Evolutionary conservation across 208 protist species (phyloP).

Genomic region (Trypanosoma scelopori): DNA sequence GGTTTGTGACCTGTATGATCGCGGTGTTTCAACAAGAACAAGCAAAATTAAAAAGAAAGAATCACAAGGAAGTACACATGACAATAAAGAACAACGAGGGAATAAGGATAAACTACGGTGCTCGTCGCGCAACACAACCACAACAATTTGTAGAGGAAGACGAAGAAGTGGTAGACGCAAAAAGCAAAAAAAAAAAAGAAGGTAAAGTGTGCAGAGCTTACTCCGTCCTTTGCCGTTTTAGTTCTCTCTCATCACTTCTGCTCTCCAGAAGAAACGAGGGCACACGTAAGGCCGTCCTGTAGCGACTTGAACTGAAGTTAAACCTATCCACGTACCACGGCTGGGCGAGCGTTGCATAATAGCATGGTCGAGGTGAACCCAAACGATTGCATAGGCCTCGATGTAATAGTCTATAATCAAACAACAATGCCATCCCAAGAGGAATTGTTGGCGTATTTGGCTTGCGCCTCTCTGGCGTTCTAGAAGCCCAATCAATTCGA

Average conservation of each 20-base stretch:
- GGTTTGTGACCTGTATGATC: not conserved
- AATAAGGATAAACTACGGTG: not conserved
- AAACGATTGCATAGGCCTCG: slow-evolving; percentile 46
- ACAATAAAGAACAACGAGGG: slow-evolving; percentile 8
- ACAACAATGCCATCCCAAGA: slow-evolving; percentile 47
- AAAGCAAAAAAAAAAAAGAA: slow-evolving; percentile 21
- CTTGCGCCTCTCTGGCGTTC: slow-evolving; percentile 8
- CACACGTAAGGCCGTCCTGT: slow-evolving; percentile 37
- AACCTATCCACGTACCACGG: slow-evolving; percentile 63
- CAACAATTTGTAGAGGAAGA: not conserved
- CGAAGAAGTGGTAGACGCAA: too few relatives aligned
- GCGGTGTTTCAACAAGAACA: too few relatives aligned
- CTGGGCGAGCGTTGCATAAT: slow-evolving; percentile 55
- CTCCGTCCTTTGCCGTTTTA: slow-evolving; percentile 20
- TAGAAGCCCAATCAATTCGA: slow-evolving; percentile 10
- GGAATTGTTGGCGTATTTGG: slow-evolving; percentile 36
- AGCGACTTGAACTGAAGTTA: slow-evolving; percentile 57
- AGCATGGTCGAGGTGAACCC: slow-evolving; percentile 44
- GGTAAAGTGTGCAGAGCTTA: not conserved
- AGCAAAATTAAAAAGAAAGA: too few relatives aligned
- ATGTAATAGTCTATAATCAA: slow-evolving; percentile 71
- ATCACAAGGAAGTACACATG: not conserved
- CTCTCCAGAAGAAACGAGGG: slow-evolving; percentile 27
- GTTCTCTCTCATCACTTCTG: slow-evolving; percentile 7
- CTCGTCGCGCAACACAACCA: not conserved